Percentiles rank a stretch among this genome's conserved stretches.
Evolutionary conservation across 1,284 basidiomycete species (phyloP).

Genomic region (Cutaneotrichosporon dermatis): DNA sequence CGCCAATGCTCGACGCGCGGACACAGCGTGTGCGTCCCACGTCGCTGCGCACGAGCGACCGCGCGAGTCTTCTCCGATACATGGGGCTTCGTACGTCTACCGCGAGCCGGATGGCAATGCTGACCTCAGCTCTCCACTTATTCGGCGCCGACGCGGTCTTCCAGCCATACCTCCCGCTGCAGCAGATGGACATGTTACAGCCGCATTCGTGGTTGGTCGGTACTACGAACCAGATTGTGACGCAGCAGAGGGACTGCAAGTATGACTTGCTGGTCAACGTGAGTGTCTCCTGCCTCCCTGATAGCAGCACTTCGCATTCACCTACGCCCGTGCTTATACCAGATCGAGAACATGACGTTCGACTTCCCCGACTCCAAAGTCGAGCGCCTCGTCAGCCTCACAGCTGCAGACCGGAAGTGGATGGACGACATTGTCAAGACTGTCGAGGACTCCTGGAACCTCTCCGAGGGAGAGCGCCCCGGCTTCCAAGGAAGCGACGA

Average conservation of each 20-base stretch:
- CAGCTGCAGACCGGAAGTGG: slow-evolving; percentile 93
- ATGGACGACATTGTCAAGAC: slow-evolving; percentile 76
- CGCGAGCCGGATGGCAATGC: not conserved
- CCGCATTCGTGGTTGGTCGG: slow-evolving; percentile 75
- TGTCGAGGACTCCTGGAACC: slow-evolving; percentile 73
- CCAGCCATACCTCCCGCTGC: slow-evolving; percentile 93
- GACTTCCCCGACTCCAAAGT: slow-evolving; percentile 79
- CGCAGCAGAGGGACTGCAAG: slow-evolving; percentile 75
- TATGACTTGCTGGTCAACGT: slow-evolving; percentile 89
- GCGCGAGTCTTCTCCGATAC: slow-evolving; percentile 83
- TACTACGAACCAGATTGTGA: slow-evolving; percentile 93
- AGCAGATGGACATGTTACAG: slow-evolving; percentile 86
- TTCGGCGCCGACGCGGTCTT: slow-evolving; percentile 93
- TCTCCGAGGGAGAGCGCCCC: slow-evolving; percentile 29
- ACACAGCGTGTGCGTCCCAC: slow-evolving; percentile 63
- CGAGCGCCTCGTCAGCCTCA: slow-evolving; percentile 72
- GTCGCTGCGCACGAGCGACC: slow-evolving; percentile 82
- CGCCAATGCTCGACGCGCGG: slow-evolving; percentile 67
- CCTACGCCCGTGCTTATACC: not conserved
- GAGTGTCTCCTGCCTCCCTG: slow-evolving; percentile 25
- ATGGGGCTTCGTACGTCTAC: slow-evolving; percentile 69
- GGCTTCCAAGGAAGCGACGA: slow-evolving; percentile 86
- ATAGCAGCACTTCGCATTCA: not conserved
- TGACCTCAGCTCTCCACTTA: slow-evolving; percentile 48
- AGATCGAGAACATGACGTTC: slow-evolving; percentile 78